Evolutionary conservation across 208 protist genomes (phyloP).

Genomic region (Naegleria lovaniensis): DNA sequence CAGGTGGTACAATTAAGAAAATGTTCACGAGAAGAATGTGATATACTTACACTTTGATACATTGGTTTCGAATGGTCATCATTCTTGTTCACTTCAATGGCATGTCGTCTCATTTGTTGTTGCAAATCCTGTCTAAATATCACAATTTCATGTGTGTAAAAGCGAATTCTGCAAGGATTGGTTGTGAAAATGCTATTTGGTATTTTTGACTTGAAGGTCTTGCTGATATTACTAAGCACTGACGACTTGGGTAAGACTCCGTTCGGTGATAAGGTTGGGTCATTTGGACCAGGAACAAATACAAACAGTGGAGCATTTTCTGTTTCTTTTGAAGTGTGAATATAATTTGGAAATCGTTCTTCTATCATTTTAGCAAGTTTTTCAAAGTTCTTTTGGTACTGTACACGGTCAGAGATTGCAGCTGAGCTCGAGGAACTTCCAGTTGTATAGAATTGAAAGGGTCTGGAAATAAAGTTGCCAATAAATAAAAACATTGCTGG

Average conservation of each 20-base stretch:
- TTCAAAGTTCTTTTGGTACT: neutral
- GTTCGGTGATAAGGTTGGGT: neutral
- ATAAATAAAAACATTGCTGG: conserved; percentile 3
- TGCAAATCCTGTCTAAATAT: conserved; percentile 13
- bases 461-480: neutral
- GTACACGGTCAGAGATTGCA: neutral
- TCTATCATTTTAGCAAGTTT: neutral
- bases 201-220: neutral
- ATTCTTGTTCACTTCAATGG: neutral
- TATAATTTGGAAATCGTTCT: neutral
- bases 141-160: neutral
- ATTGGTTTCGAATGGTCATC: neutral
- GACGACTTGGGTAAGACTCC: neutral
- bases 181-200: neutral
- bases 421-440: neutral
- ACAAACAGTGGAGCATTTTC: neutral
- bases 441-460: neutral
- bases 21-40: neutral
- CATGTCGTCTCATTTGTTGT: neutral
- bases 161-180: neutral
- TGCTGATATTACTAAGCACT: neutral
- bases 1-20: no score
- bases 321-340: neutral
- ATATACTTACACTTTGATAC: neutral
- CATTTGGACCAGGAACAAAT: conserved; percentile 20